Base-by-base conservation (phyloP, 176 grass and related monocot genomes). In the Pontederia crassipes region DNA sequence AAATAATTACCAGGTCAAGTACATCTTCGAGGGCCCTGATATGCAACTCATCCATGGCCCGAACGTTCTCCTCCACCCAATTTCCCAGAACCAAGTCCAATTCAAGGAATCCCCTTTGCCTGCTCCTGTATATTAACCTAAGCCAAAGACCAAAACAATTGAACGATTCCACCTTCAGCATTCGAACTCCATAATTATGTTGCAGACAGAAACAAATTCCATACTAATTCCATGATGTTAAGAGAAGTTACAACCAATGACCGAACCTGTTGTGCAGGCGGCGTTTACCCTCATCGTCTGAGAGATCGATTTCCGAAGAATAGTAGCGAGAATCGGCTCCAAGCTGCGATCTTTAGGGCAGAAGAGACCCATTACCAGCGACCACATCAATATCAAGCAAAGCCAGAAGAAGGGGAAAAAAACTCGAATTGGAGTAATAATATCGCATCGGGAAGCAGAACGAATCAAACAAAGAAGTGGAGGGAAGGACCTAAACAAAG, bases 71-170 rank as follows among this genome's bases (percentile, higher is more conserved):
- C 77, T 91, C 87, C 1, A 97, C 93, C 87, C 93, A 97, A 64
- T 28, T 85, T 57, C 93, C 93, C 45, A 91, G 68, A 28, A 91
- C 79, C 67, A 91, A 79, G 76, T 97, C 93, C 57, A 97, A 71
- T 71, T 97, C 93, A 74, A 97, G 68, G 62, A 97, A 97, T 0
- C 93, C 93, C 16, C 93, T 80, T 78, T 91, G 84, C 59, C 84
- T 97, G 87, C 87, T 97, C 79, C 83, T 75, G 73, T 91, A 97
- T 70, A 97, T 50, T 55, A 97, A 66, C 61, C 93, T 97, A 75
- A 48, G 53, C 40, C 24, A 49, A 12, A 55, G 14, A 10, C 26
- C 8, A 67, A 26, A 71, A 16, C 20, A 29, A 47, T 55, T 8
- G 48, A 24, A 24, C 20, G 20, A 24, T 17, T 15, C n/a, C 29